Evolutionary conservation across 1,284 basidiomycete genomes (phyloP), one percentile per base, ranked within the genome.

Genomic region (Ceraceosorus bombacis): DNA sequence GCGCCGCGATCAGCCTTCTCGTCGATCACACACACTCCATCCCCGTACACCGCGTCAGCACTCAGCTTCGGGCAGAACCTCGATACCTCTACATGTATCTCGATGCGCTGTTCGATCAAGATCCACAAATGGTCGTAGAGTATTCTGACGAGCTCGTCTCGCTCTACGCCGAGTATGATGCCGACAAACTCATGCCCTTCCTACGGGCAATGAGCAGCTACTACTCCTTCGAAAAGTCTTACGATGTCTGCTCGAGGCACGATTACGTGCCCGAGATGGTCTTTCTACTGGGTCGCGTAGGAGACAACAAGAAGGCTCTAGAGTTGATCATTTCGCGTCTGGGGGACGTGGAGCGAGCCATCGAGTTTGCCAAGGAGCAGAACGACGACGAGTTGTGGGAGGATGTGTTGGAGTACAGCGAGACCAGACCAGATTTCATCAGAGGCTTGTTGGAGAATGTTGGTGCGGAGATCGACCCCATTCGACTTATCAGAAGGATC

Each of bases 371-470:
- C 0, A 94, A 94, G 74, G 93, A 97, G 77, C 94, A 97, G 78
- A 88, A 88, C 61, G 95, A 98, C 70, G 87, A 92, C 66, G 95
- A 98, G 77, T 84, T 99, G 0, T 99, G 95, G 95, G 94, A 97
- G 73, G 92, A 96, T 76, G 82, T 99, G 9, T 81, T 99, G 17
- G 85, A 83, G 62, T 97, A 98, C 74, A 94, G 94, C 0, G 94
- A 97, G 78, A 91, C 89, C 13, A 82, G 90, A 61, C 95, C 94
- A 49, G 80, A 88, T 90, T 98, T 98, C 80, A 97, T 99, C 55
- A 87, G 92, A 3, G 94, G 89, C 1, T 80, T 99, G 6, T 69
- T 80, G 27, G 93, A 98, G 80, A 95, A 96, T 65, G 90, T 97
- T 43, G 94, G 94, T 6, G 86, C 90, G 0, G 92, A 97, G 73